Percentiles rank a stretch among this genome's conserved stretches.
These are phyloP conservation scores for Lachancea kluyveri DNA, from an alignment of 805 yeast species.

Conservation along the genomic window DNA sequence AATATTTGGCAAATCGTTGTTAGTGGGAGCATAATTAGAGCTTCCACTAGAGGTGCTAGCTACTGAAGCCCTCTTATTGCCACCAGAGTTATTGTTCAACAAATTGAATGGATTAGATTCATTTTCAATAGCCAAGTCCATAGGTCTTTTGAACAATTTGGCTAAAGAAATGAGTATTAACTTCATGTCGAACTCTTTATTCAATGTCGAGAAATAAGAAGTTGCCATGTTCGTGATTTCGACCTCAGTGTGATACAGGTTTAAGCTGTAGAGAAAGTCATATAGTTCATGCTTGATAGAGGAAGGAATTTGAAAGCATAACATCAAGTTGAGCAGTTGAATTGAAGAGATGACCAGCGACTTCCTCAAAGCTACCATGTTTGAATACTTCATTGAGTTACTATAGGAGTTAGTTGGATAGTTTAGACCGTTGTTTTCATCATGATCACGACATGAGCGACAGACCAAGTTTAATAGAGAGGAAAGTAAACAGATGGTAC, in stretches of 20 bases:
- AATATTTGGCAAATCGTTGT: slow-evolving; percentile 28
- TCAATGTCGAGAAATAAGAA: slow-evolving; percentile 41
- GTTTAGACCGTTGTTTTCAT: slow-evolving; percentile 41
- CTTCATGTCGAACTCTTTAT: slow-evolving; percentile 48
- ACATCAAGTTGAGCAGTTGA: slow-evolving; percentile 37
- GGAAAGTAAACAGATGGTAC: slow-evolving; percentile 48
- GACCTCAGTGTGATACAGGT: slow-evolving; percentile 4
- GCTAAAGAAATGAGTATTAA: slow-evolving; percentile 44
- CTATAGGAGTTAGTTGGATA: slow-evolving; percentile 28
- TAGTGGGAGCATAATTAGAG: slow-evolving; percentile 11
- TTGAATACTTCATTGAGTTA: slow-evolving; percentile 20
- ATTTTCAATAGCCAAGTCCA: slow-evolving; percentile 33
- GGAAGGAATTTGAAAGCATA: slow-evolving; percentile 3
- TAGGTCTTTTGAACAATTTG: slow-evolving; percentile 41
- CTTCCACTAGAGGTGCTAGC: slow-evolving; percentile 2
- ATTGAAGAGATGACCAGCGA: slow-evolving; percentile 47
- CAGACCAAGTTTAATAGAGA: slow-evolving; percentile 63
- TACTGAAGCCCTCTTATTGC: slow-evolving; percentile 3
- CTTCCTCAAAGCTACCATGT: slow-evolving; percentile 35
- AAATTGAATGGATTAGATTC: slow-evolving; percentile 34
- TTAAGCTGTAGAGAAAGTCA: slow-evolving; percentile 9
- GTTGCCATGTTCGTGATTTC: slow-evolving; percentile 4
- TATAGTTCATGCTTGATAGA: slow-evolving; percentile 1
- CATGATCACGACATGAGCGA: slow-evolving; percentile 38
- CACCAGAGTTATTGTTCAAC: slow-evolving; percentile 15